A percentile compares a stretch with the other conserved stretches of the same genome.
These are phyloP conservation scores for Podosphaera fusca DNA, from an alignment of 2,329 filamentous ascomycete genomes.

Conservation along the genomic window DNA sequence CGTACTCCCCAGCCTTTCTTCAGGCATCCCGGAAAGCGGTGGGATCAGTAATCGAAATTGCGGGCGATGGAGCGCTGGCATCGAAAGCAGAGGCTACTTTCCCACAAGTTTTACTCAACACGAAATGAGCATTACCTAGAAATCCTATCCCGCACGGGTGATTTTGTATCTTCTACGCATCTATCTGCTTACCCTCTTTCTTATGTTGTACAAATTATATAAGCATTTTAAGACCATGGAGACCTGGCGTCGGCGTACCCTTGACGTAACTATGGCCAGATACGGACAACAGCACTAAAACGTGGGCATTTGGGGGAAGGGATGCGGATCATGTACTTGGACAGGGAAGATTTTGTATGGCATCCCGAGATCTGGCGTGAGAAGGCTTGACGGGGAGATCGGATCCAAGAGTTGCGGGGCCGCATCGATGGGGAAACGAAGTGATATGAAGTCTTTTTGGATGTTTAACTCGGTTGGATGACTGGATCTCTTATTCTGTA, in stretches of 20 bases:
- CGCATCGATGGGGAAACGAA: neutral
- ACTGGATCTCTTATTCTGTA: neutral
- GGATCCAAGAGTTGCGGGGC: neutral
- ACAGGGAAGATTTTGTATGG: neutral
- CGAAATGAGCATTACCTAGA: conserved; percentile 14
- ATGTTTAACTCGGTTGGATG: neutral
- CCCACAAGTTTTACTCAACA: conserved; percentile 12
- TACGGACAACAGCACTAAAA: neutral
- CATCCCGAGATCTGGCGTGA: neutral
- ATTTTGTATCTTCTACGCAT: neutral
- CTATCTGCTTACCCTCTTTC: neutral
- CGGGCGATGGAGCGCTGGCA: conserved; percentile 15
- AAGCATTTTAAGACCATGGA: neutral
- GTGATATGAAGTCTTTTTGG: neutral
- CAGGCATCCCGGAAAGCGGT: conserved; percentile 7
- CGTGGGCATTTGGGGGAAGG: neutral
- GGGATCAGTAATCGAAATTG: conserved; percentile 4
- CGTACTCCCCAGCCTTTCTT: conserved; percentile 9
- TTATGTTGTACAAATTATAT: neutral
- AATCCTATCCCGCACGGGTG: neutral
- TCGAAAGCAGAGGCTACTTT: conserved; percentile 13
- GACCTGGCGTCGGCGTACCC: neutral
- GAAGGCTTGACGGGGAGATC: neutral
- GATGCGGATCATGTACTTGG: neutral
- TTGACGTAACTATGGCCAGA: neutral